Base-by-base conservation (phyloP, 2,329 filamentous ascomycete genomes). In the Aspergillus tubingensis region DNA sequence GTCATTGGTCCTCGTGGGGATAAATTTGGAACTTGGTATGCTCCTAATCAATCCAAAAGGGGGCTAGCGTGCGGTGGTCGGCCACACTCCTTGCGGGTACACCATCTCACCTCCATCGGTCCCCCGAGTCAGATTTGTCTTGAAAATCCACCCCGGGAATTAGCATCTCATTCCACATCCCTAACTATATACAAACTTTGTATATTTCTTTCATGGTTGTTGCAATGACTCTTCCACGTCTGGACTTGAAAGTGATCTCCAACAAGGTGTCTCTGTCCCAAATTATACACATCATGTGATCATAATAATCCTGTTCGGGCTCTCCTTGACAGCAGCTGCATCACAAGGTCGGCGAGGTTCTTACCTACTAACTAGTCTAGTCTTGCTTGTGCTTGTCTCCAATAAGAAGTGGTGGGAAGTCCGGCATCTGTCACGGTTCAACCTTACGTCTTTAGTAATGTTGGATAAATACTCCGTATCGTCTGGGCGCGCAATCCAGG, bases 1-100 rank as follows among this genome's bases (percentile, higher is more conserved):
- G 55, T 48, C 51, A 41, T 52, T 36, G 23, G 49, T n/a, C 50
- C 57, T 62, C 57, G 51, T 58, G 60, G 47, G 47, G 51, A 59
- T 48, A 48, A 51, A 57, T 59, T 48, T 58, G 51, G 62, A 41
- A 43, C 39, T 15, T 17, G 43, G 36, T 36, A 15, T 36, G 44
- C 10, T 39, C 13, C 54, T 50, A 57, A 38, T 21, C 52, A 38
- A 50, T 36, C 49, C 49, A 21, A 30, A 50, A 17, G 55, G 17
- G 23, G 11, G 36, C 47, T 50, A 50, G 47, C 25, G 47, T 49
- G 44, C 25, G 23, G 47, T 50, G 47, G 47, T 50, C 47, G 47
- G 47, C 19, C 21, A 52, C 39, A 52, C 39, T 57, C 47, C 38
- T 50, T 54, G 49, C 54, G 54, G 54, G 54, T 57, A 44, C 47